A percentile compares a stretch with the other conserved stretches of the same genome.
Conservation (phyloP, 208 protist genomes). For the Trypanosoma lewisi region DNA sequence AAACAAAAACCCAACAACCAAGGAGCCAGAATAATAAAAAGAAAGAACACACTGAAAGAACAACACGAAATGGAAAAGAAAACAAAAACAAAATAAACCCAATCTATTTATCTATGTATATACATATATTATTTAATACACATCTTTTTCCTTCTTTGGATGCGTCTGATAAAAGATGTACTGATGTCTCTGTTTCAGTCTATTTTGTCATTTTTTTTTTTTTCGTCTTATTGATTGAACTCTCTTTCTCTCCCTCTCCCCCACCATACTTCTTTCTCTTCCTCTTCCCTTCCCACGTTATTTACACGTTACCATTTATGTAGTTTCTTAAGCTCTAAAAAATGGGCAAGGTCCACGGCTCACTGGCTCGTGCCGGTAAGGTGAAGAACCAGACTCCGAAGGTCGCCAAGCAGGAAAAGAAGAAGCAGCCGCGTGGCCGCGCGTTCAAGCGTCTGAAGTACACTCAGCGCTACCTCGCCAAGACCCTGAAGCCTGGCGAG, state of each 20-base stretch:
- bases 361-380: constrained; percentile 98
- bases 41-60: no score
- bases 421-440: constrained; percentile 93
- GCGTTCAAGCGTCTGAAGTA: constrained; percentile 97
- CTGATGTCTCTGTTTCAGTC: background rate
- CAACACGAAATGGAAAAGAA: no score
- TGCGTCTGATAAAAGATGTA: background rate
- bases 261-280: constrained; percentile 10
- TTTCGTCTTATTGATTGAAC: background rate
- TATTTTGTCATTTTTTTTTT: background rate
- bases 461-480: constrained; percentile 96
- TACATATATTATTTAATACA: background rate
- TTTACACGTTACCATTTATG: constrained; percentile 10
- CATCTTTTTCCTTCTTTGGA: background rate
- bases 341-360: constrained; percentile 98
- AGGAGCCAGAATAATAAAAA: no score
- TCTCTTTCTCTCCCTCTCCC: background rate
- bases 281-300: constrained; percentile 6
- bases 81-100: constrained; percentile 14
- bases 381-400: constrained; percentile 98
- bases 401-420: constrained; percentile 94
- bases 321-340: constrained; percentile 32
- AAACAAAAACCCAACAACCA: no score
- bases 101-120: background rate
- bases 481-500: constrained; percentile 91